Evolutionary conservation across 1,284 basidiomycete genomes (phyloP).

Genomic region (Moniliella sp.): DNA sequence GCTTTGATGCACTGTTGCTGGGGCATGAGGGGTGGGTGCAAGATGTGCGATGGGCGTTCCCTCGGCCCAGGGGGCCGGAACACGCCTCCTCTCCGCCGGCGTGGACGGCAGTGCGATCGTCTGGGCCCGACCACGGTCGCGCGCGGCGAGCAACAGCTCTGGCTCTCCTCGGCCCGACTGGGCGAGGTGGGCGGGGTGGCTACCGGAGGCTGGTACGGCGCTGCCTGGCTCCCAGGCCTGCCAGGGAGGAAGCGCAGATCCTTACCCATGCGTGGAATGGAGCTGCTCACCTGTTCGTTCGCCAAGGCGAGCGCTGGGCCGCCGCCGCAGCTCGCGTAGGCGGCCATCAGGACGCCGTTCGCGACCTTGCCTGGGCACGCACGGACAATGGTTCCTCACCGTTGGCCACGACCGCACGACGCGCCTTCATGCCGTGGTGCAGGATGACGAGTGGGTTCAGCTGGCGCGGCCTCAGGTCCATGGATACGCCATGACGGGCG

Average conservation of each 20-base stretch:
- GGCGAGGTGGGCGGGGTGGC: slow-evolving; percentile 28
- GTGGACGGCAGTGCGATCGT: slow-evolving; percentile 28
- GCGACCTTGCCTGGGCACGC: slow-evolving; percentile 19
- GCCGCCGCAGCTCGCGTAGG: too few species aligned
- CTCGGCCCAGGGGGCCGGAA: slow-evolving; percentile 5
- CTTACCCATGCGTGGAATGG: slow-evolving; percentile 27
- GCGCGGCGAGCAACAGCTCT: too few species aligned
- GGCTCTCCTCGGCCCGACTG: slow-evolving; percentile 25
- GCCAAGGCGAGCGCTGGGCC: too few species aligned
- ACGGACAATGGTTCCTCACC: slow-evolving; percentile 19
- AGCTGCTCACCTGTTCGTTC: slow-evolving; percentile 11
- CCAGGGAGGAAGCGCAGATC: not conserved
- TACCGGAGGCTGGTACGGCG: slow-evolving; percentile 25
- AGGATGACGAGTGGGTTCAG: slow-evolving; percentile 15
- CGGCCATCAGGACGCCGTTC: slow-evolving; percentile 20
- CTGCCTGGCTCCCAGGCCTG: slow-evolving; percentile 18
- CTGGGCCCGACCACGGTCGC: slow-evolving; percentile 21
- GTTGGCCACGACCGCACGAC: slow-evolving; percentile 24
- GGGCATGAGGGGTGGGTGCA: slow-evolving; percentile 30
- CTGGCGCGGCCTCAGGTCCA: slow-evolving; percentile 31
- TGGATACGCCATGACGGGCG: slow-evolving; percentile 21
- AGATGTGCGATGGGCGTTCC: slow-evolving; percentile 11
- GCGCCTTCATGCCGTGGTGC: slow-evolving; percentile 14
- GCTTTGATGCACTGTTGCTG: slow-evolving; percentile 24
- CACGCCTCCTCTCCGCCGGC: slow-evolving; percentile 24